Evolutionary conservation across 306 rosid genomes (phyloP).

Genomic region (Arachis stenosperma): DNA sequence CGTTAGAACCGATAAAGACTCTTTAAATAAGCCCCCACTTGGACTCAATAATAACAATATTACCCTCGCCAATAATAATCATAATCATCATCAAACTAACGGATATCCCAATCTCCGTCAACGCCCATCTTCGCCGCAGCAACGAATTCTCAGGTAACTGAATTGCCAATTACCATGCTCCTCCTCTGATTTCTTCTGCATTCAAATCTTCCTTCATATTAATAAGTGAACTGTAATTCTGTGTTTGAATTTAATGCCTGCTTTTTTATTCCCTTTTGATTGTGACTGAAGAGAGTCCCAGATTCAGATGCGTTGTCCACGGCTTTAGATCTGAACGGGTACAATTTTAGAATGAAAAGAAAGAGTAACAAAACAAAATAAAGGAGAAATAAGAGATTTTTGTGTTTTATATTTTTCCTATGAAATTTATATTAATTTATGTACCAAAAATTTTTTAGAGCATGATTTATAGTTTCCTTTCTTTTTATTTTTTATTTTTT

Average conservation of each 20-base stretch:
- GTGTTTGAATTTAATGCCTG: background rate
- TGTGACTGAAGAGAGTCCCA: background rate
- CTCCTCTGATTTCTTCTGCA: background rate
- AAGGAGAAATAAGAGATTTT: background rate
- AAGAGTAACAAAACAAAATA: too few relatives aligned
- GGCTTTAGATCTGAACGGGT: constrained; percentile 29
- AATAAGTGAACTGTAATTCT: background rate
- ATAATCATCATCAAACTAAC: constrained; percentile 37
- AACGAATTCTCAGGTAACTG: constrained; percentile 72
- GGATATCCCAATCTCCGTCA: constrained; percentile 87
- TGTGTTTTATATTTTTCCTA: background rate
- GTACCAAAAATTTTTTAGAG: background rate
- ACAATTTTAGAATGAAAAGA: too few relatives aligned
- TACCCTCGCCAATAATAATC: background rate
- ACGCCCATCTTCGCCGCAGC: constrained; percentile 74
- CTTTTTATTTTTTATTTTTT: background rate
- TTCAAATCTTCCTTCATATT: background rate
- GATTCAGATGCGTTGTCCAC: background rate
- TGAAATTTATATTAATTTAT: too few relatives aligned
- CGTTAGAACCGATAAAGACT: constrained; percentile 58
- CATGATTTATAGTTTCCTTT: background rate
- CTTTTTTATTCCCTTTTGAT: constrained; percentile 8
- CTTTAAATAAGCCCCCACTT: constrained; percentile 47
- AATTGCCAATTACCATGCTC: background rate
- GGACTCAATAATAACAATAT: constrained; percentile 22